phyloP scores from a whole-genome alignment of 208 protist species.

The Acanthamoeba sp. region DNA sequence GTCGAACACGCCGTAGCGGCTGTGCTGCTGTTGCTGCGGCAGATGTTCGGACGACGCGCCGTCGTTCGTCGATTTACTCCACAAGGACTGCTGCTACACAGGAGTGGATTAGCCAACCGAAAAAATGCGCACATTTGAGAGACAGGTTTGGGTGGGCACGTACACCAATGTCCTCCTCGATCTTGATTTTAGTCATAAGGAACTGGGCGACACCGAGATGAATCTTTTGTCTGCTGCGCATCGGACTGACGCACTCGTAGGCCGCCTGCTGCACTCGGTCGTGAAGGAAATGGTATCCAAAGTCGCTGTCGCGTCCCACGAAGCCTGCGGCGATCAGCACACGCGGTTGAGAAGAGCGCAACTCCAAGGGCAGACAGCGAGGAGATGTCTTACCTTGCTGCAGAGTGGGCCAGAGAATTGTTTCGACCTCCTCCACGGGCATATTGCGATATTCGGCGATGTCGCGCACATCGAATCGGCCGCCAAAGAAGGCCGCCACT shows the following conservation, averaged over 20 bases:
- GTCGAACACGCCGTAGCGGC: background rate
- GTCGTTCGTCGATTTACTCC: no score
- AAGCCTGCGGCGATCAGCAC: background rate
- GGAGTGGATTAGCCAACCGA: no score
- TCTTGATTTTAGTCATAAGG: background rate
- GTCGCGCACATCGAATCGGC: background rate
- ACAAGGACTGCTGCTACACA: no score
- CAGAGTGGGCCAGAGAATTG: background rate
- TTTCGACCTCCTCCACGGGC: background rate
- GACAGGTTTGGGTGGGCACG: background rate
- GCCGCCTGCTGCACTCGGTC: conserved; percentile 61
- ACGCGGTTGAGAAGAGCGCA: no score
- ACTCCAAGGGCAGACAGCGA: no score
- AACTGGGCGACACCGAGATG: background rate
- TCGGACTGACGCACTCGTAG: background rate
- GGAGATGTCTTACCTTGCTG: background rate
- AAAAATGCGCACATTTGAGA: no score
- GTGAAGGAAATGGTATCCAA: conserved; percentile 48
- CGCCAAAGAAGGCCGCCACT: background rate
- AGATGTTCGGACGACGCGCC: no score
- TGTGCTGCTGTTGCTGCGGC: background rate
- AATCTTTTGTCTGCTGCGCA: no score
- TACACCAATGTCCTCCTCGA: background rate
- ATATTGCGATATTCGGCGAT: background rate
- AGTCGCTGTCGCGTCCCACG: background rate